phyloP scores from a whole-genome alignment of 2,329 filamentous ascomycete genomes.

The Knufia fluminis region DNA sequence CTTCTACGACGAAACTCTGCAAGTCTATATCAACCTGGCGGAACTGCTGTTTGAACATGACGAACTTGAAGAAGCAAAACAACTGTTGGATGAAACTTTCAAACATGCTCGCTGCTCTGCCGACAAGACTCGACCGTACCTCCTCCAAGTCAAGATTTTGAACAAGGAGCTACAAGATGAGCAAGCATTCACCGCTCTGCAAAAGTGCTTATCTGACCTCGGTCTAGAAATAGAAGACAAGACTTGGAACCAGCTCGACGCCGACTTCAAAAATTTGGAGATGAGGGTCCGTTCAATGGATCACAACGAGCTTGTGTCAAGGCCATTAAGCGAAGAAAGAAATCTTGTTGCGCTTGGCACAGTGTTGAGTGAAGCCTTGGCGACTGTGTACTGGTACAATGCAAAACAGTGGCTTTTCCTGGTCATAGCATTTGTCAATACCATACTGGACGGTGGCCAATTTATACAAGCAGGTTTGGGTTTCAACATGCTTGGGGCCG shows the following conservation, averaged over 20 bases:
- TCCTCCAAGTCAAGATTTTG: conserved; percentile 71
- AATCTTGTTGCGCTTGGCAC: conserved; percentile 40
- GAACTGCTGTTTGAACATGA: conserved; percentile 77
- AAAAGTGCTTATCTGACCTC: conserved; percentile 61
- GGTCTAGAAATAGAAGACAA: conserved; percentile 57
- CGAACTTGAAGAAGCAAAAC: conserved; percentile 57
- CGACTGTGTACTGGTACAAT: conserved; percentile 52
- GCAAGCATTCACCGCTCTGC: conserved; percentile 60
- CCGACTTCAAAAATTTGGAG: conserved; percentile 58
- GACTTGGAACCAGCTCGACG: conserved; percentile 69
- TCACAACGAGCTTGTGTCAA: conserved; percentile 30
- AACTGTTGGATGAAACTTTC: conserved; percentile 62
- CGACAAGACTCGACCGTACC: conserved; percentile 76
- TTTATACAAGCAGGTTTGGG: conserved; percentile 51
- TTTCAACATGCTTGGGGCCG: conserved; percentile 49
- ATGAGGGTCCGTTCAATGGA: conserved; percentile 52
- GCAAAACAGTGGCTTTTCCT: conserved; percentile 50
- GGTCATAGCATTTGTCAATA: conserved; percentile 48
- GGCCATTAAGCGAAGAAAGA: conserved; percentile 35
- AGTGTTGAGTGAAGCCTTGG: conserved; percentile 49
- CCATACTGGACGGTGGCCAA: conserved; percentile 46
- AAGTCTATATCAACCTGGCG: conserved; percentile 66
- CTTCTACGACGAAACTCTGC: conserved; percentile 76
- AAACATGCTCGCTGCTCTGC: conserved; percentile 58
- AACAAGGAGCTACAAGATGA: conserved; percentile 63